phyloP scores from a whole-genome alignment of 495 filamentous ascomycete genomes.

The Rostrohypoxylon terebratum region DNA sequence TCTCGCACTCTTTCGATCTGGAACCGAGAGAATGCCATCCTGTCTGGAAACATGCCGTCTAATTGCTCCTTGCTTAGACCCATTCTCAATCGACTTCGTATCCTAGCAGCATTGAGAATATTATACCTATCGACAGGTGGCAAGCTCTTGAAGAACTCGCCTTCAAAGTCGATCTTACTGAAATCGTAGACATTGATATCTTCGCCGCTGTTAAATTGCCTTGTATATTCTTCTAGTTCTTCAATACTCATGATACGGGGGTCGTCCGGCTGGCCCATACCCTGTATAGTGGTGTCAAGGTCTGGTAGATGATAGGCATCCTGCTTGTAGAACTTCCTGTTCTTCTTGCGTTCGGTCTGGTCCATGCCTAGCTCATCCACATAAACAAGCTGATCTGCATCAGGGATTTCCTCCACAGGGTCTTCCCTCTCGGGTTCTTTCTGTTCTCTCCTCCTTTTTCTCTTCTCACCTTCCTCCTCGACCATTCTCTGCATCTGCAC shows the following conservation, averaged over 20 bases:
- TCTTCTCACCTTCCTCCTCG: slow-evolving; percentile 81
- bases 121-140: slow-evolving; percentile 94
- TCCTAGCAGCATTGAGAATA: slow-evolving; percentile 90
- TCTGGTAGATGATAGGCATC: slow-evolving; percentile 96
- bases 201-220: slow-evolving; percentile 91
- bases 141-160: slow-evolving; percentile 89
- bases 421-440: slow-evolving; percentile 55
- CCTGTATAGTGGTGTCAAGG: slow-evolving; percentile 75
- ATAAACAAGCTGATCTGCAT: slow-evolving; percentile 77
- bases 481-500: slow-evolving; percentile 90
- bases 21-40: slow-evolving; percentile 97
- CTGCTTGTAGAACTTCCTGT: slow-evolving; percentile 84
- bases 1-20: slow-evolving; percentile 94
- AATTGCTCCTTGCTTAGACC: slow-evolving; percentile 96
- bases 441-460: slow-evolving; percentile 60
- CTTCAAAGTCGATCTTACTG: slow-evolving; percentile 97
- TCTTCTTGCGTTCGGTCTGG: slow-evolving; percentile 76
- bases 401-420: slow-evolving; percentile 74
- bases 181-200: slow-evolving; percentile 99
- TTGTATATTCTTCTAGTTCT: slow-evolving; percentile 91
- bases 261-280: slow-evolving; percentile 91
- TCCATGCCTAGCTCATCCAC: slow-evolving; percentile 89
- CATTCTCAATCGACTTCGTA: slow-evolving; percentile 91
- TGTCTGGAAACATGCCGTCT: slow-evolving; percentile 94
- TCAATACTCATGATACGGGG: slow-evolving; percentile 94